Conservation (phyloP, 2,329 filamentous ascomycete species). For the Penicillium sp. region DNA sequence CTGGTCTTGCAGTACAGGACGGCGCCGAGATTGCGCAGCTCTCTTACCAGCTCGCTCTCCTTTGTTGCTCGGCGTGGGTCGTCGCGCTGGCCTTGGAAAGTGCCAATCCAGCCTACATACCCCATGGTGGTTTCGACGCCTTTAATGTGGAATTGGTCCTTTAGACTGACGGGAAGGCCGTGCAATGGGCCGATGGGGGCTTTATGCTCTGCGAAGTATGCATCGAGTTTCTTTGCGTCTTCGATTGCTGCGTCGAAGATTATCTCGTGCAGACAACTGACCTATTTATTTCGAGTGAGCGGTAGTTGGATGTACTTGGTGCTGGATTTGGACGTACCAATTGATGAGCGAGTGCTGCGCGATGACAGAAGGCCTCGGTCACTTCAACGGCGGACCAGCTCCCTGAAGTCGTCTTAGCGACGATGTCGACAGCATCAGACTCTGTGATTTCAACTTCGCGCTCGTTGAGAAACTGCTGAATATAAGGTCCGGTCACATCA, state of each 20-base stretch:
- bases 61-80: slow-evolving; percentile 46
- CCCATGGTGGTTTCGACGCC: slow-evolving; percentile 56
- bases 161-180: slow-evolving; percentile 55
- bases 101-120: slow-evolving; percentile 62
- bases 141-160: slow-evolving; percentile 47
- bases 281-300: slow-evolving; percentile 15
- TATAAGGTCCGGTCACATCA: slow-evolving; percentile 54
- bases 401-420: slow-evolving; percentile 50
- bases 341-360: slow-evolving; percentile 56
- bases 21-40: slow-evolving; percentile 51
- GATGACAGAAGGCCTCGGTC: slow-evolving; percentile 53
- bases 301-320: neutral
- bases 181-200: slow-evolving; percentile 56
- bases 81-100: slow-evolving; percentile 53
- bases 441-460: slow-evolving; percentile 58
- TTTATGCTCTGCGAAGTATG: slow-evolving; percentile 40
- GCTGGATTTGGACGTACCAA: slow-evolving; percentile 36
- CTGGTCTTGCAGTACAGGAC: slow-evolving; percentile 54
- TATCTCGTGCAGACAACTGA: slow-evolving; percentile 51
- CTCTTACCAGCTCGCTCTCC: slow-evolving; percentile 55
- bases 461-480: slow-evolving; percentile 51
- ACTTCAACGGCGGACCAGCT: slow-evolving; percentile 55
- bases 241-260: slow-evolving; percentile 51
- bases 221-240: slow-evolving; percentile 47
- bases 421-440: slow-evolving; percentile 54